Conservation (phyloP, 1,139 yeast species). For the Sugiyamaella castrensis region DNA sequence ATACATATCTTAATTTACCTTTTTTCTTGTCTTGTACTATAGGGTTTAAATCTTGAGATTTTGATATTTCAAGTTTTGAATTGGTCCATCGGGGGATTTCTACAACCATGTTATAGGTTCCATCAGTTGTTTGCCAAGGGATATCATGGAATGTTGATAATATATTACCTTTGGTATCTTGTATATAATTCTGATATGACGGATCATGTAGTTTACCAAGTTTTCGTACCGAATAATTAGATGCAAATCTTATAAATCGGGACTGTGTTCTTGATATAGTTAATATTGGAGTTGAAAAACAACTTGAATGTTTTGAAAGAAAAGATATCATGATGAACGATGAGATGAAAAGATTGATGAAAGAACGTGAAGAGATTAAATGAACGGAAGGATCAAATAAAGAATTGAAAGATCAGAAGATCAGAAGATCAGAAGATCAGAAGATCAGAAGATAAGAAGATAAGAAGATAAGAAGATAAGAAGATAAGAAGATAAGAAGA, state of each 20-base stretch:
- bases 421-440: no score
- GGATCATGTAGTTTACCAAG: constrained; percentile 80
- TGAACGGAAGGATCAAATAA: no score
- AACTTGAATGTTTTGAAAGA: no score
- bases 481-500: no score
- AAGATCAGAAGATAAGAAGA: no score
- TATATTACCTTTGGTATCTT: constrained; percentile 43
- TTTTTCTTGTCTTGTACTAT: constrained; percentile 91
- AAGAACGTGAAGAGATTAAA: no score
- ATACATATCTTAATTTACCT: constrained; percentile 78
- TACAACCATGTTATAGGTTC: constrained; percentile 80
- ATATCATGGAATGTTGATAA: constrained; percentile 88
- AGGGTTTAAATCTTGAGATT: constrained; percentile 74
- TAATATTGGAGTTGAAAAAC: no score
- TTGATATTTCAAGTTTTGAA: constrained; percentile 87
- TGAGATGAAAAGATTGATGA: no score
- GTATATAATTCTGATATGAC: constrained; percentile 60
- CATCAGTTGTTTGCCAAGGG: constrained; percentile 53
- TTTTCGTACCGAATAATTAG: constrained; percentile 47
- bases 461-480: no score
- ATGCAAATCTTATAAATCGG: neutral
- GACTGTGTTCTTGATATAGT: no score
- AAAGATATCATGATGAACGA: no score
- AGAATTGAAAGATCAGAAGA: no score
- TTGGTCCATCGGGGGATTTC: constrained; percentile 97